Conservation (phyloP, 768 basidiomycete genomes). For the Erythrobasidium yunnanense region DNA sequence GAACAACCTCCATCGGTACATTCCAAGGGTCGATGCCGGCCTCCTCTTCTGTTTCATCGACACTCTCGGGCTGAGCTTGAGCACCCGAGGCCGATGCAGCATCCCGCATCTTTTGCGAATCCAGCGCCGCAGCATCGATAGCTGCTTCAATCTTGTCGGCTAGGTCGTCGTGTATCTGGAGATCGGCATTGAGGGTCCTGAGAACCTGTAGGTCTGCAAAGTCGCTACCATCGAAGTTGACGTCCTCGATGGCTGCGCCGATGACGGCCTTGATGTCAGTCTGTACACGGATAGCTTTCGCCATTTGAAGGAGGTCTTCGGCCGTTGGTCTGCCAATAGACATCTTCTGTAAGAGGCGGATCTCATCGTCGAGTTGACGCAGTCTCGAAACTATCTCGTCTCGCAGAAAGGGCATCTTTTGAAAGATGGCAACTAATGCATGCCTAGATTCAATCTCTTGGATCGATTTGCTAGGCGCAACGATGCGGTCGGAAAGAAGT, state of each 20-base stretch:
- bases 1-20: conserved; percentile 10
- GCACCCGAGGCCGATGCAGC: background rate
- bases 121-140: conserved; percentile 8
- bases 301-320: conserved; percentile 55
- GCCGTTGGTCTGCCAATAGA: conserved; percentile 58
- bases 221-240: background rate
- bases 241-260: background rate
- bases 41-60: conserved; percentile 6
- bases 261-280: conserved; percentile 5
- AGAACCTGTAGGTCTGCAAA: background rate
- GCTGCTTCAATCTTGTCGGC: conserved; percentile 17
- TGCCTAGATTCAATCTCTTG: conserved; percentile 65
- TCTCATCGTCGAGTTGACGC: conserved; percentile 55
- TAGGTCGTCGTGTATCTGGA: background rate
- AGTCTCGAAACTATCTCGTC: conserved; percentile 56
- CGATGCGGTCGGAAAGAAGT: conserved; percentile 62
- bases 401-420: conserved; percentile 54
- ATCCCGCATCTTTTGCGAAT: conserved; percentile 5
- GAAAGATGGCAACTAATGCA: conserved; percentile 63
- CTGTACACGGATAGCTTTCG: conserved; percentile 6
- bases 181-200: background rate
- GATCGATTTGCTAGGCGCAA: conserved; percentile 71
- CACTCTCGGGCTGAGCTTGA: background rate
- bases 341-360: conserved; percentile 69
- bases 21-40: conserved; percentile 21